Base-by-base conservation (phyloP, 1,284 basidiomycete species). In the Ganoderma meredithae region DNA sequence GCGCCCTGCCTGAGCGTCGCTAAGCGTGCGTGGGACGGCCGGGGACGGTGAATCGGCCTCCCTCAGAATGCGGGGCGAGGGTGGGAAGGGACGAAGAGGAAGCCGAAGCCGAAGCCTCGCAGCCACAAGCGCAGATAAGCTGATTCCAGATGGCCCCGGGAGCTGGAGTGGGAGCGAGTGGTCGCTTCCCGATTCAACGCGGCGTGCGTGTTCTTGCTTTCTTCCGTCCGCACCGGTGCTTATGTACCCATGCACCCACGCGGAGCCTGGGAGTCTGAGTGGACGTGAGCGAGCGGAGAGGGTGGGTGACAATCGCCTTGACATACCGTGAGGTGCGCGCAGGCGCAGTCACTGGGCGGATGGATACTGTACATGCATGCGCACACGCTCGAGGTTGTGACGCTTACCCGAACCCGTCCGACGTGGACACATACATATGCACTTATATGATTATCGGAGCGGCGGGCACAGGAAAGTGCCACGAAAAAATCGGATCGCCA, bases 201-300 rank as follows among this genome's bases (percentile, higher is more conserved):
- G 3, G 36, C 36, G 36, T 36, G 36, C 36, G 36, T 36, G 36
- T 6, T 36, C 9, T 2, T 47, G 44, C 12, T 40, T 58, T 27
- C 56, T 60, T 69, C 70, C 70, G 70, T 43, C 15, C 68, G 33
- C 36, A 60, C 52, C 67, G 70, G 68, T 65, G 70, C 68, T 71
- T 71, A 71, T 36, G 36, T 36, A n/a, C n/a, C n/a, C n/a, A n/a
- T n/a, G n/a, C n/a, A n/a, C n/a, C n/a, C n/a, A 36, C 36, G 36
- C 1, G n/a, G 44, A 47, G 44, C 41, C 41, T 41, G 41, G 5
- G 41, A 41, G 27, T 3, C n/a, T n/a, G n/a, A n/a, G 44, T 27
- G 59, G 36, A 59, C 13, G 63, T 44, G 62, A 31, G 60, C 43
- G 43, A 44, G 44, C 44, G n/a, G 55, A 4, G 47, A 22, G 47